These are phyloP conservation scores for Naganishia friedmannii DNA, from an alignment of 768 basidiomycete genomes.

Conservation along the genomic window DNA sequence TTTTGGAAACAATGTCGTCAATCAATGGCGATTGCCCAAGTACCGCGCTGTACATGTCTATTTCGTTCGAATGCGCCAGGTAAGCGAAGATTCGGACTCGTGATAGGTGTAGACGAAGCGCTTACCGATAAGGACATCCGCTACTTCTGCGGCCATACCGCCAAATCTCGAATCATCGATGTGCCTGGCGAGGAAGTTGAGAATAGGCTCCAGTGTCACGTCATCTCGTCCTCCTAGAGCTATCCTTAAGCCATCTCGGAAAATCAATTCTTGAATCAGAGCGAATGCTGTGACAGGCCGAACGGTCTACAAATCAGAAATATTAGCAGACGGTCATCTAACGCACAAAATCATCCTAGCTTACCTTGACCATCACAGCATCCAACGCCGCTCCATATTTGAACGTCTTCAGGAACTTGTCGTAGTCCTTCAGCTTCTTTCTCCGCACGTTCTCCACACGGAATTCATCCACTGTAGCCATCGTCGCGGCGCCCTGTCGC, in stretches of 20 bases:
- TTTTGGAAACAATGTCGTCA: conserved; percentile 74
- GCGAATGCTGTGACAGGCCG: conserved; percentile 83
- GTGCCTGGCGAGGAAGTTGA: conserved; percentile 80
- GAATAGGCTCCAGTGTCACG: conserved; percentile 82
- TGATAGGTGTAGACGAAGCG: not conserved
- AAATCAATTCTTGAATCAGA: conserved; percentile 84
- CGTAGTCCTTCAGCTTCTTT: conserved; percentile 78
- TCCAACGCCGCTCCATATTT: conserved; percentile 93
- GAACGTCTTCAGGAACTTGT: conserved; percentile 82
- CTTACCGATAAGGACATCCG: conserved; percentile 78
- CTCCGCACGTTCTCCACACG: conserved; percentile 69
- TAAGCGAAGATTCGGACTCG: not conserved
- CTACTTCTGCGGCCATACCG: conserved; percentile 77
- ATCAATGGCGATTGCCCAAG: conserved; percentile 92
- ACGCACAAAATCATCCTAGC: no score
- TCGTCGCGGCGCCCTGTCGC: conserved; percentile 17
- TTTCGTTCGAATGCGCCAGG: not conserved
- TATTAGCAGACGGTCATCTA: not conserved
- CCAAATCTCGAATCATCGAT: conserved; percentile 88
- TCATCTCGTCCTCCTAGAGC: conserved; percentile 90
- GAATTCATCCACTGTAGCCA: conserved; percentile 62
- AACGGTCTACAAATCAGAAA: conserved; percentile 60
- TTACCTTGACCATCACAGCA: conserved; percentile 78
- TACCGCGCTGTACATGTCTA: conserved; percentile 87
- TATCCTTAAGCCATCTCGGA: conserved; percentile 79